Evolutionary conservation across 2,329 filamentous ascomycete species (phyloP).

Genomic region (Macrophomina phaseolina): DNA sequence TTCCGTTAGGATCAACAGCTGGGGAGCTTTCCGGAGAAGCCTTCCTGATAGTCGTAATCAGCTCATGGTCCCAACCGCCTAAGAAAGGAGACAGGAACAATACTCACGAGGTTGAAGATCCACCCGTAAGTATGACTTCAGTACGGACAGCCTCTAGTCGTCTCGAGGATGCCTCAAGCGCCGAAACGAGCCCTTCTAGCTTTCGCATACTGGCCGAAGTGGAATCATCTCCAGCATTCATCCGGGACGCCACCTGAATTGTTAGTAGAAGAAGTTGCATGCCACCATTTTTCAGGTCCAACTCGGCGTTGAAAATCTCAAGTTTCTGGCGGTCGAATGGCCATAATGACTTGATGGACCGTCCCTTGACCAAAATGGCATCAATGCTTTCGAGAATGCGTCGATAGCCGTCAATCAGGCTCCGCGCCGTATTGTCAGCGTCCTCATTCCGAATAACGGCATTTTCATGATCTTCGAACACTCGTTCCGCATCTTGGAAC

Average conservation of each 20-base stretch:
- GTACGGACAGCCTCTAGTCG: background rate
- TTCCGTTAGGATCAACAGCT: background rate
- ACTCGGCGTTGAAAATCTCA: slow-evolving; percentile 1
- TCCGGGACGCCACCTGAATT: background rate
- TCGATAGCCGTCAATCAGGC: background rate
- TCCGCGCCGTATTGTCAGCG: background rate
- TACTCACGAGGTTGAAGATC: background rate
- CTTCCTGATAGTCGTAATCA: background rate
- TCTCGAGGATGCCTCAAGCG: background rate
- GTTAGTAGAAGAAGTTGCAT: background rate
- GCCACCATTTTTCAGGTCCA: slow-evolving; percentile 9
- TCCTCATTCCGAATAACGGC: background rate
- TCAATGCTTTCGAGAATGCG: slow-evolving; percentile 6
- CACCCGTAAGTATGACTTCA: background rate
- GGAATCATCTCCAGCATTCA: background rate
- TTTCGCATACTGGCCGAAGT: background rate
- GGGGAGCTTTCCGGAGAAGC: background rate
- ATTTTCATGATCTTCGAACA: background rate
- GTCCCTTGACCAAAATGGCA: background rate
- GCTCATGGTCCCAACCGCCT: too few relatives aligned
- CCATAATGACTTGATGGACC: background rate
- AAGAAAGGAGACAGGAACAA: background rate
- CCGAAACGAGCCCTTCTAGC: background rate
- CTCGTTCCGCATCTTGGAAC: background rate
- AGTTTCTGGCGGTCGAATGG: background rate